Conservation (phyloP, 257 asterid genomes). For the Solanum peruvianum region DNA sequence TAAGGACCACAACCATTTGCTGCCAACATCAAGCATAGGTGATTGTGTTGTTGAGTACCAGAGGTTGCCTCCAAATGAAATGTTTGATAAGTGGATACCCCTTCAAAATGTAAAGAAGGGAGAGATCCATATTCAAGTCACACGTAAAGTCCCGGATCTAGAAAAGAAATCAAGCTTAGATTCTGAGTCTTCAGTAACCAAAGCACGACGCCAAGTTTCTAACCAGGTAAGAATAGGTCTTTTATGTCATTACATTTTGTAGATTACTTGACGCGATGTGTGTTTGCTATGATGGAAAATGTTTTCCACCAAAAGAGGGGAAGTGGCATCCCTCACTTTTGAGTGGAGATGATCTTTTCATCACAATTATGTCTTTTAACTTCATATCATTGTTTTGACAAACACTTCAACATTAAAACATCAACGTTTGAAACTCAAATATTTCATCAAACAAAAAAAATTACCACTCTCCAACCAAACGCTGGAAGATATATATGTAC, state of each 20-base stretch:
- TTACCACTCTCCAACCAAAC: neutral
- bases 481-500: neutral
- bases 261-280: neutral
- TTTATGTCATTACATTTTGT: neutral
- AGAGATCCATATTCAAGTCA: conserved; percentile 80
- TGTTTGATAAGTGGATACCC: conserved; percentile 95
- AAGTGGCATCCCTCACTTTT: neutral
- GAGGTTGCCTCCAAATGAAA: conserved; percentile 72
- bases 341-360: neutral
- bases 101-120: conserved; percentile 87
- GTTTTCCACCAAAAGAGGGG: neutral
- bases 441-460: neutral
- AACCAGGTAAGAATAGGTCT: conserved; percentile 36
- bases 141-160: conserved; percentile 56
- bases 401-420: neutral
- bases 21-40: conserved; percentile 76
- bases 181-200: conserved; percentile 44
- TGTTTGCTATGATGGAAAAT: neutral
- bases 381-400: neutral
- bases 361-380: neutral
- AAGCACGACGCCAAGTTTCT: conserved; percentile 45
- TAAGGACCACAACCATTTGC: conserved; percentile 73
- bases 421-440: neutral
- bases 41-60: conserved; percentile 82
- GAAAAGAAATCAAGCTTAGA: conserved; percentile 52